phyloP scores from a whole-genome alignment of 2,329 filamentous ascomycete genomes.

The Colletotrichum aenigma region DNA sequence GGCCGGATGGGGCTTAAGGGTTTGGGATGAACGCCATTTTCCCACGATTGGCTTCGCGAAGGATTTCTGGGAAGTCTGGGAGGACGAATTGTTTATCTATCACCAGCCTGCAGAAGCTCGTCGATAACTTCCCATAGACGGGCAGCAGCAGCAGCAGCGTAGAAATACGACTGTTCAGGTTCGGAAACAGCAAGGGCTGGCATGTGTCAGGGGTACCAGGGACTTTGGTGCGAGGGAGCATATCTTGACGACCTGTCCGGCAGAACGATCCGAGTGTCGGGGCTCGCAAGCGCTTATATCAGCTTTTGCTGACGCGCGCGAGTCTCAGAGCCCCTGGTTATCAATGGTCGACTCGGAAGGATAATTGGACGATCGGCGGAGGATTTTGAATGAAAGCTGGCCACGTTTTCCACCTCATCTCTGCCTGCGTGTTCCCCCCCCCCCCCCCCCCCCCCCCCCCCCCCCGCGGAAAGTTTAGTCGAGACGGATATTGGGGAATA shows the following conservation, averaged over 20 bases:
- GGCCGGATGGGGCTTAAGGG: not conserved
- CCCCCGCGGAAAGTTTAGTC: not conserved
- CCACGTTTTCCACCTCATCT: not conserved
- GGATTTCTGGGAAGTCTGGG: not conserved
- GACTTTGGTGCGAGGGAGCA: not conserved
- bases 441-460: accelerated
- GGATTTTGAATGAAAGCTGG: not conserved
- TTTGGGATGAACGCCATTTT: not conserved
- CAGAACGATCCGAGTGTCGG: not conserved
- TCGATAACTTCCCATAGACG: no score
- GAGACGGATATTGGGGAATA: not conserved
- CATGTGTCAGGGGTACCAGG: not conserved
- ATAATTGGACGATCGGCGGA: not conserved
- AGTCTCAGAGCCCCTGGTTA: not conserved
- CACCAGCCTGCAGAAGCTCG: no score
- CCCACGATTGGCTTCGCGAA: not conserved
- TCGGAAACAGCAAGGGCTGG: not conserved
- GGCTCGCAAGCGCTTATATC: not conserved
- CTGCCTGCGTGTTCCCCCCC: accelerated
- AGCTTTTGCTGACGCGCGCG: not conserved
- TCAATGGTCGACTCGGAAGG: not conserved
- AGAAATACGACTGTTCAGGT: accelerated
- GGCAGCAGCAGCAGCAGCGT: not conserved
- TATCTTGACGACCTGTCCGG: not conserved
- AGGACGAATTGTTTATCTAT: no score